phyloP scores from a whole-genome alignment of 2,329 filamentous ascomycete genomes.

The Gnomoniopsis sp. region DNA sequence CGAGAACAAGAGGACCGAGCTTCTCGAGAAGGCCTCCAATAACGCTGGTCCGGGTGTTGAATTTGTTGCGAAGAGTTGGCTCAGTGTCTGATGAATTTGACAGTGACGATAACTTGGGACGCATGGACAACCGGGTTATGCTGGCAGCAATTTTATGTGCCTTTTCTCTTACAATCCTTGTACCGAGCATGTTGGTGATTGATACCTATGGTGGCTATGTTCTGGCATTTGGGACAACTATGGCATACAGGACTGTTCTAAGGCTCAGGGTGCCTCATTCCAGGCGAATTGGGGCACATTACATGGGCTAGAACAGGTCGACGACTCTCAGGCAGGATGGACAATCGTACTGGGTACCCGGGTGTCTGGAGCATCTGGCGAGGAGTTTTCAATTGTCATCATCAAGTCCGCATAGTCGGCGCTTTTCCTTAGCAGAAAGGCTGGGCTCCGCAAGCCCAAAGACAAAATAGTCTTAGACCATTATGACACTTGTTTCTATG shows the following conservation, averaged over 20 bases:
- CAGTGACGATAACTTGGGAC: not conserved
- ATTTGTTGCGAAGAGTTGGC: constrained; percentile 35
- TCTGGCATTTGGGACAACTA: too few species aligned
- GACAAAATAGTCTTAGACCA: too few species aligned
- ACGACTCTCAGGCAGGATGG: not conserved
- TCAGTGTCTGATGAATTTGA: constrained; percentile 26
- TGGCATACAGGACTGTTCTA: not conserved
- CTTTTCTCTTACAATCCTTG: not conserved
- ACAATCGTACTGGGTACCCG: not conserved
- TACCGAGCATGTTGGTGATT: not conserved
- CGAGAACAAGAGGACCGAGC: constrained; percentile 39
- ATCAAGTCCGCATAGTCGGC: not conserved
- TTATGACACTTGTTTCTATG: too few species aligned
- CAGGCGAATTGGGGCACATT: constrained; percentile 10
- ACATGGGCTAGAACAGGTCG: not conserved
- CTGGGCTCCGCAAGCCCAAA: not conserved
- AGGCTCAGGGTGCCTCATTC: constrained; percentile 1
- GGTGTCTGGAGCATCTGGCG: not conserved
- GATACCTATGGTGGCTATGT: not conserved
- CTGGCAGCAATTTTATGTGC: not conserved
- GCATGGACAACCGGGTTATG: not conserved
- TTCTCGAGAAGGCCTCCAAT: constrained; percentile 38
- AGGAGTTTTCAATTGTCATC: not conserved
- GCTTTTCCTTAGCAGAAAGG: not conserved
- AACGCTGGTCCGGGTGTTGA: constrained; percentile 33